Base-by-base conservation (phyloP, 495 filamentous ascomycete genomes). In the Penicillium chermesinum region DNA sequence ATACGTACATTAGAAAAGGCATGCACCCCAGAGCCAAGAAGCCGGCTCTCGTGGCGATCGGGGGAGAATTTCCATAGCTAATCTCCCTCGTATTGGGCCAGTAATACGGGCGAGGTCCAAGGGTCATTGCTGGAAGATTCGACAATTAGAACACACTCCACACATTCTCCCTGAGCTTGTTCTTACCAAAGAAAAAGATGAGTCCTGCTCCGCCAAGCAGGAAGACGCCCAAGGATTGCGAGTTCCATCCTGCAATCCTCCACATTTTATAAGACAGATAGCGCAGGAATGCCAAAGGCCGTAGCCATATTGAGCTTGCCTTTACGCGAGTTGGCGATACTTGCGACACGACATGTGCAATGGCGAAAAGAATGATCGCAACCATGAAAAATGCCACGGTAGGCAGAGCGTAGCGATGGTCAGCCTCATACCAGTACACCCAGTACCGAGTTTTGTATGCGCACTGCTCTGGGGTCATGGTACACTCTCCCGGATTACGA, bases 61-160 rank as follows among this genome's bases (percentile, higher is more conserved):
- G 76, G 9, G 79, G 77, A n/a, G 66, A 71, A 13, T 53, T 57
- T 7, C 76, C 78, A 43, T 69, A 79, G 32, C 58, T 68, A 16
- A 70, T 33, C 1, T 56, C 63, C 22, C 48, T 56, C 3, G 62
- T 69, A 33, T 74, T 76, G 2, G 77, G 71, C 76, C 78, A 82
- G 59, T 82, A 82, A 46, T 81, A 81, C 0, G 79, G 78, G 41
- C 68, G 52, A 2, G 77, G 73, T 15, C 64, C 68, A 7, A 81
- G 62, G 0, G 63, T 72, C 75, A 79, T 72, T 19, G 60, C 67
- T 76, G 55, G 38, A 8, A 13, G 22, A 15, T 2, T 19, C 20
- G 16, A 13, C 15, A 16, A 15, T 43, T 14, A 44, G 27, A 18
- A 3, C 8, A 13, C 13, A 1, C 8, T 19, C 2, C 12, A 13